phyloP scores from a whole-genome alignment of 2,329 filamentous ascomycete species.

The Arthrinium phaeospermum region DNA sequence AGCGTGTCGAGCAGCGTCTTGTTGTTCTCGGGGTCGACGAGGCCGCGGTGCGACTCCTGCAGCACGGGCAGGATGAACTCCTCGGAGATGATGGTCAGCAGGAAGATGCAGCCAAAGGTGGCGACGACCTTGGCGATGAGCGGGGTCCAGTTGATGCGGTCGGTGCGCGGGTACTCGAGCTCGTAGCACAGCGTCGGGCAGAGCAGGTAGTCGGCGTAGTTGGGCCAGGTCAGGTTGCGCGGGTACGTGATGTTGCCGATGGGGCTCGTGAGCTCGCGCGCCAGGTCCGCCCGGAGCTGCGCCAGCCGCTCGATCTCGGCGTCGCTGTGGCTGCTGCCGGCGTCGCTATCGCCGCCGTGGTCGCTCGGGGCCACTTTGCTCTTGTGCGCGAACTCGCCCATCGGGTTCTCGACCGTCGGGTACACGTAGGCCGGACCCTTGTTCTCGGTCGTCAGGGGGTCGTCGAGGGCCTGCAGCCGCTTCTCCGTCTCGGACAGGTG shows the following conservation, averaged over 20 bases:
- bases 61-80: conserved; percentile 95
- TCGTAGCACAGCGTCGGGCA: conserved; percentile 98
- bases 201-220: conserved; percentile 86
- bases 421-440: conserved; percentile 78
- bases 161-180: conserved; percentile 87
- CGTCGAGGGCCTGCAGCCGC: conserved; percentile 79
- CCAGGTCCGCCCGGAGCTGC: conserved; percentile 82
- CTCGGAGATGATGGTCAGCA: conserved; percentile 88
- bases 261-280: conserved; percentile 88
- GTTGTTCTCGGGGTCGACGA: conserved; percentile 41
- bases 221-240: conserved; percentile 79
- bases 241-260: conserved; percentile 91
- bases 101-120: conserved; percentile 94
- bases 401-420: conserved; percentile 63
- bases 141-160: conserved; percentile 77
- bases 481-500: conserved; percentile 88
- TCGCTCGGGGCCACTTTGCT: conserved; percentile 47
- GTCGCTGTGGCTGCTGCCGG: background rate
- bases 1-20: conserved; percentile 65
- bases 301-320: conserved; percentile 53
- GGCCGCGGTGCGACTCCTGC: conserved; percentile 66
- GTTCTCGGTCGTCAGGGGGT: conserved; percentile 69
- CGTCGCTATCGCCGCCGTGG: conserved; percentile 44
- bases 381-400: conserved; percentile 40
- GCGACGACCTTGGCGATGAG: conserved; percentile 86